phyloP scores from a whole-genome alignment of 495 filamentous ascomycete species.

The Peziza echinospora region DNA sequence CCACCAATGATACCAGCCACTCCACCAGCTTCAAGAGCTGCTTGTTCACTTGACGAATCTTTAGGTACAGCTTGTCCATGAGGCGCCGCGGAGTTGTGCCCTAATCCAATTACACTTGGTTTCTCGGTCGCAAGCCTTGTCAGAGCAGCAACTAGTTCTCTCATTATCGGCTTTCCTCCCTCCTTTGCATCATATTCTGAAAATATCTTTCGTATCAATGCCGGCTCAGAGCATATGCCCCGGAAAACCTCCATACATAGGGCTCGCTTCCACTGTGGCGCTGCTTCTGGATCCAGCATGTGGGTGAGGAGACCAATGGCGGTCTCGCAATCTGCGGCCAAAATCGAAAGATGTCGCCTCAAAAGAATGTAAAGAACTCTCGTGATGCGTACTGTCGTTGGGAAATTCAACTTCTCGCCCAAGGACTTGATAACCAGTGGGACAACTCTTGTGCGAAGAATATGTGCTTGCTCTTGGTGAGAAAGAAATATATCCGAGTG shows the following conservation, averaged over 20 bases:
- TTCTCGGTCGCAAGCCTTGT: slow-evolving; percentile 81
- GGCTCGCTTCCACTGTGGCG: slow-evolving; percentile 59
- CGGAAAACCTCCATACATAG: slow-evolving; percentile 81
- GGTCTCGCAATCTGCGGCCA: slow-evolving; percentile 64
- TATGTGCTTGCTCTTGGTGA: slow-evolving; percentile 61
- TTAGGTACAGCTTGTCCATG: slow-evolving; percentile 22
- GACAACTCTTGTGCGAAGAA: slow-evolving; percentile 60
- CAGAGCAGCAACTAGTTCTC: slow-evolving; percentile 59
- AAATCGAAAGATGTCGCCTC: slow-evolving; percentile 47
- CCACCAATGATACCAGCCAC: slow-evolving; percentile 71
- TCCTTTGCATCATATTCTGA: slow-evolving; percentile 53
- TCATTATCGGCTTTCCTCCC: slow-evolving; percentile 51
- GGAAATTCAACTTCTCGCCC: slow-evolving; percentile 57
- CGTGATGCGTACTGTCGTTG: slow-evolving; percentile 59
- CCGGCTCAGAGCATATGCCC: slow-evolving; percentile 58
- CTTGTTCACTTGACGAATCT: slow-evolving; percentile 47
- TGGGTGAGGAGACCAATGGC: slow-evolving; percentile 68
- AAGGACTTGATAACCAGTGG: slow-evolving; percentile 59
- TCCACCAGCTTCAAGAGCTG: slow-evolving; percentile 66
- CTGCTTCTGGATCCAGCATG: slow-evolving; percentile 63
- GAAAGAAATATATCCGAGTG: slow-evolving; percentile 56
- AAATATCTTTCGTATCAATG: slow-evolving; percentile 60
- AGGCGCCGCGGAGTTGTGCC: slow-evolving; percentile 65
- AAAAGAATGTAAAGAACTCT: slow-evolving; percentile 64
- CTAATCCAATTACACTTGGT: slow-evolving; percentile 64